phyloP scores from a whole-genome alignment of 164 flowering plant species.

The Piper betle region DNA sequence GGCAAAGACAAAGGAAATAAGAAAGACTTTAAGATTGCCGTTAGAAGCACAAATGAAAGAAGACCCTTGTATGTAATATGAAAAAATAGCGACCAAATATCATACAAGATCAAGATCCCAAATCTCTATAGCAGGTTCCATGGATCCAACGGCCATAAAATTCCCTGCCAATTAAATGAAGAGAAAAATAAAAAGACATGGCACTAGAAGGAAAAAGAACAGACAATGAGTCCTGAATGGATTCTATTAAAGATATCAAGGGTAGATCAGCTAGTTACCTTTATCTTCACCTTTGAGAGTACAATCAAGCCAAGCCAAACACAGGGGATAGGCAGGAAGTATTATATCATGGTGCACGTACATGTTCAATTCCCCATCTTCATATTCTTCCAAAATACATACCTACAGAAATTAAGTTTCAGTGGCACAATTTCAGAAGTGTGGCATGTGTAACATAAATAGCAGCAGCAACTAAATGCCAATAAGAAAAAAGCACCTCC shows the following conservation, averaged over 20 bases:
- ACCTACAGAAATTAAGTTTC: conserved; percentile 31
- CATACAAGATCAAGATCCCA: conserved; percentile 96
- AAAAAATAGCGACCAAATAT: conserved; percentile 1
- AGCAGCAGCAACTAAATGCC: background rate
- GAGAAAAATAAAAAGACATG: background rate
- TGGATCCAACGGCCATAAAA: conserved; percentile 56
- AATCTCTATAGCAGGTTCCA: conserved; percentile 92
- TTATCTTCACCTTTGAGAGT: conserved; percentile 25
- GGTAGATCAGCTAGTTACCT: conserved; percentile 8
- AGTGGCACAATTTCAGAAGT: background rate
- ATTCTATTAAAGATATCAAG: too few relatives aligned
- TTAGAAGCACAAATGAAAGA: background rate
- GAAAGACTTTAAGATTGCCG: background rate
- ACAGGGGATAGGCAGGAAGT: conserved; percentile 70
- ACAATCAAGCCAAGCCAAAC: conserved; percentile 73
- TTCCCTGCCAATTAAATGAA: conserved; percentile 18
- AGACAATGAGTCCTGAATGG: background rate
- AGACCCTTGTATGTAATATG: background rate
- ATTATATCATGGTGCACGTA: conserved; percentile 77
- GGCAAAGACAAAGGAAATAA: background rate
- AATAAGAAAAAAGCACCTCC: conserved; percentile 38
- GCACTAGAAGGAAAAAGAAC: background rate
- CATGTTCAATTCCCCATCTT: conserved; percentile 47
- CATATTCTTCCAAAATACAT: conserved; percentile 54
- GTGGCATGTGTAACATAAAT: background rate